These are phyloP conservation scores for Trypanosomatidae sp. DNA, from an alignment of 208 protist genomes.

Conservation along the genomic window DNA sequence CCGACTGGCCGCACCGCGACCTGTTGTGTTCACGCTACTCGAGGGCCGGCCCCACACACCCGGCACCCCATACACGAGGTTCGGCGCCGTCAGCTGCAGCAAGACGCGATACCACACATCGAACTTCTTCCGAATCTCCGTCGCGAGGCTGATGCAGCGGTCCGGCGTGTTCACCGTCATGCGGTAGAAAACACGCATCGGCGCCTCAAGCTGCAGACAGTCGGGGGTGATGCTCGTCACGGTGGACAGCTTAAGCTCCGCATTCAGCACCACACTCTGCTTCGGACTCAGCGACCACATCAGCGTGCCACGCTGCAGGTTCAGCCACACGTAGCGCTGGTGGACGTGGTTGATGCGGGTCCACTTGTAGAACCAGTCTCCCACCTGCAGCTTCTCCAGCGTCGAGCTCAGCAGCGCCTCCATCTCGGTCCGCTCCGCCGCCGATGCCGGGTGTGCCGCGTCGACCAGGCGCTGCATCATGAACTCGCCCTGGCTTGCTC, in stretches of 20 bases:
- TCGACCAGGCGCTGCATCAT: slow-evolving; percentile 43
- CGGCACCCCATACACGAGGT: slow-evolving; percentile 31
- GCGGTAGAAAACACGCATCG: slow-evolving; percentile 58
- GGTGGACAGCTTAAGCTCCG: slow-evolving; percentile 47
- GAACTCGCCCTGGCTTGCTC: slow-evolving; percentile 41
- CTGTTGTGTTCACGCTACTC: slow-evolving; percentile 17
- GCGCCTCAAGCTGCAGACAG: slow-evolving; percentile 47
- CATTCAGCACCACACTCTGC: slow-evolving; percentile 36
- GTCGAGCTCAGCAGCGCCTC: slow-evolving; percentile 27
- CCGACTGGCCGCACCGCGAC: slow-evolving; percentile 26
- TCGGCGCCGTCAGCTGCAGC: slow-evolving; percentile 43
- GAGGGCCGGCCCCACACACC: slow-evolving; percentile 51
- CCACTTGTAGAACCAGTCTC: slow-evolving; percentile 87
- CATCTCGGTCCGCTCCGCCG: slow-evolving; percentile 23
- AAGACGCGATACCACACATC: slow-evolving; percentile 74
- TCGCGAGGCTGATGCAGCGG: slow-evolving; percentile 57
- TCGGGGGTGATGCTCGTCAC: slow-evolving; percentile 57
- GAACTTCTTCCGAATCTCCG: slow-evolving; percentile 75
- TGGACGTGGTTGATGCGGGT: slow-evolving; percentile 54
- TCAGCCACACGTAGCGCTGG: slow-evolving; percentile 77
- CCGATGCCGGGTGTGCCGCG: slow-evolving; percentile 20
- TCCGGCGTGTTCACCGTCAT: slow-evolving; percentile 50
- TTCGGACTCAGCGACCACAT: slow-evolving; percentile 54
- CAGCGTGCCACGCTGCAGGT: slow-evolving; percentile 50
- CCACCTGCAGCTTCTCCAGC: slow-evolving; percentile 48